Percentiles rank a stretch among this genome's conserved stretches.
phyloP scores from a whole-genome alignment of 2,329 filamentous ascomycete genomes.

The Drechslera avenae region DNA sequence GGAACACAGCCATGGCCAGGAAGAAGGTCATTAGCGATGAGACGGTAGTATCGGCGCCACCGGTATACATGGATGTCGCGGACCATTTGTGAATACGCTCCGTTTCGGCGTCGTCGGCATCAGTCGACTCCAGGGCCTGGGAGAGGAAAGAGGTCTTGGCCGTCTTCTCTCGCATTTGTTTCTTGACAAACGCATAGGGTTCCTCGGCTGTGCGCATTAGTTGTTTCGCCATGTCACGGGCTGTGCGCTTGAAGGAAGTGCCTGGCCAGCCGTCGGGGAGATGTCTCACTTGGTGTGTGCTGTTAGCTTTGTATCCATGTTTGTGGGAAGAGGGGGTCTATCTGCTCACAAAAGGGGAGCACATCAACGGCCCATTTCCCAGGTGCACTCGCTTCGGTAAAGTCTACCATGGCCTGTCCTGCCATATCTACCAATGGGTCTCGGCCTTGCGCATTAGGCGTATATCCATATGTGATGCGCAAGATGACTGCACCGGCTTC shows the following conservation, averaged over 20 bases:
- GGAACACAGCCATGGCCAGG: constrained; percentile 59
- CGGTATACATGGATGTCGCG: constrained; percentile 51
- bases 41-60: constrained; percentile 55
- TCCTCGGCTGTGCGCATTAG: constrained; percentile 42
- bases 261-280: constrained; percentile 57
- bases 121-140: constrained; percentile 44
- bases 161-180: constrained; percentile 44
- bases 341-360: constrained; percentile 50
- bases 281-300: constrained; percentile 40
- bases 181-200: constrained; percentile 53
- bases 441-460: constrained; percentile 44
- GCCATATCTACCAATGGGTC: constrained; percentile 55
- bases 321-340: too few relatives aligned
- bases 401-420: constrained; percentile 49
- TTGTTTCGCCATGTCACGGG: constrained; percentile 43
- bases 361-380: constrained; percentile 56
- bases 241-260: constrained; percentile 52
- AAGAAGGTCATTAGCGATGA: constrained; percentile 53
- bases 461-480: constrained; percentile 51
- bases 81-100: constrained; percentile 51
- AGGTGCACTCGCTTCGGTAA: constrained; percentile 49
- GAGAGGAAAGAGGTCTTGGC: constrained; percentile 50
- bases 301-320: not conserved
- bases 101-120: constrained; percentile 39
- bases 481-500: constrained; percentile 37